Conservation (phyloP, 2,329 filamentous ascomycete genomes). For the Didymella segeticola region DNA sequence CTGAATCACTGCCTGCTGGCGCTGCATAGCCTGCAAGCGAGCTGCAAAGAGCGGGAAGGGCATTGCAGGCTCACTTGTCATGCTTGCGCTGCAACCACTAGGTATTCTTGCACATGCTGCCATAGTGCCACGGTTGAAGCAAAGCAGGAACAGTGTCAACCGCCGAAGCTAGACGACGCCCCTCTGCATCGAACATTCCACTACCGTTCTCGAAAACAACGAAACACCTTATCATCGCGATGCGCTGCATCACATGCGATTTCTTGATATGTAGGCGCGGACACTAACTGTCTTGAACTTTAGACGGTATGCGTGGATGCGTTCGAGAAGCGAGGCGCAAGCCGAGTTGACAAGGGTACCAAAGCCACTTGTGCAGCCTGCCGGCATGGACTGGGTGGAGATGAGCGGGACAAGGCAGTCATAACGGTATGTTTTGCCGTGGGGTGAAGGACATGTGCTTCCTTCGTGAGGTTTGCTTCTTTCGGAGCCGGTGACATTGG, state of each 20-base stretch:
- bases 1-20: neutral
- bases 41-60: slow-evolving; percentile 11
- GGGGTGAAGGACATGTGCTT: neutral
- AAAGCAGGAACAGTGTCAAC: slow-evolving; percentile 6
- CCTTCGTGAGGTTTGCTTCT: slow-evolving; percentile 13
- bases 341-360: slow-evolving; percentile 2
- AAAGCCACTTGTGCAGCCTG: neutral
- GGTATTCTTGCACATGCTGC: neutral
- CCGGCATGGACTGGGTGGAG: neutral
- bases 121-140: neutral
- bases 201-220: neutral
- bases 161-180: neutral
- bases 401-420: slow-evolving; percentile 6
- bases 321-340: slow-evolving; percentile 17
- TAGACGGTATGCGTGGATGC: neutral
- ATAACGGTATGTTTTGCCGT: slow-evolving; percentile 4
- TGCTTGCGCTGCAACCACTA: neutral
- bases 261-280: slow-evolving; percentile 14
- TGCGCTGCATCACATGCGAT: slow-evolving; percentile 8
- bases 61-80: neutral
- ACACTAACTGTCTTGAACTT: neutral
- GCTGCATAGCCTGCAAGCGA: slow-evolving; percentile 6
- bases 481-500: slow-evolving; percentile 7
- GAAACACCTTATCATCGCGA: neutral
- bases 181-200: slow-evolving; percentile 6